These are phyloP conservation scores for Aspergillus terreus DNA, from an alignment of 2,329 filamentous ascomycete genomes.

Conservation along the genomic window DNA sequence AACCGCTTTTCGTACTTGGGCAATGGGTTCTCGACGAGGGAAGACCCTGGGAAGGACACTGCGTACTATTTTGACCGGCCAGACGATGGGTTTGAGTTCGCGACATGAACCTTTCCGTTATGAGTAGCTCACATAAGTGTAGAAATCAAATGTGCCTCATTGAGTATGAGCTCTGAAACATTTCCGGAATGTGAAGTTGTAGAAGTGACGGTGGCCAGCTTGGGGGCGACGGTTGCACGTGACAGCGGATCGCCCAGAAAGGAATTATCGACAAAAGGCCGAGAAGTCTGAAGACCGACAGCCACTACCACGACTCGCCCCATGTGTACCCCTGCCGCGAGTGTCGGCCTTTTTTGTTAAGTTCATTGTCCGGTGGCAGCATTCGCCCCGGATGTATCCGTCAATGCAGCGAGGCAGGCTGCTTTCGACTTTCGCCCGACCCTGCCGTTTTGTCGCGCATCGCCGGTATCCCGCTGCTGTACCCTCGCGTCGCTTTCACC, in stretches of 20 bases:
- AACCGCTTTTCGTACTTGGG: conserved; percentile 52
- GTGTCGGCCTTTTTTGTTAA: conserved; percentile 15
- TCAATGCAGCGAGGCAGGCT: conserved; percentile 38
- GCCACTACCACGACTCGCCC: neutral
- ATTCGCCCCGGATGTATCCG: conserved; percentile 31
- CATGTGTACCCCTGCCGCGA: conserved; percentile 8
- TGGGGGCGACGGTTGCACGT: neutral
- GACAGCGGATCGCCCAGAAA: neutral
- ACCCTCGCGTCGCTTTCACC: conserved; percentile 30
- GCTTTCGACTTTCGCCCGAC: conserved; percentile 31
- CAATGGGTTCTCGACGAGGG: conserved; percentile 47
- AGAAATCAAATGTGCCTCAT: no score
- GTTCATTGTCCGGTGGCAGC: conserved; percentile 22
- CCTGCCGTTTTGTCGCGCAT: conserved; percentile 35
- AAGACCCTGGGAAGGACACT: neutral
- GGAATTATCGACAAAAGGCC: neutral
- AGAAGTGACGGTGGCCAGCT: neutral
- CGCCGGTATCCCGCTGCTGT: conserved; percentile 31
- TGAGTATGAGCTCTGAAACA: neutral
- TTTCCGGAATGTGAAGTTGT: neutral
- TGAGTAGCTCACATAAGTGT: no score
- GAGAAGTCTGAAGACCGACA: neutral
- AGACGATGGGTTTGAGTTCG: neutral
- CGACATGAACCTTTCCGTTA: no score
- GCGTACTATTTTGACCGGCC: neutral